Base-by-base conservation (phyloP, 768 basidiomycete species). In the Rhizopogon vinicolor region DNA sequence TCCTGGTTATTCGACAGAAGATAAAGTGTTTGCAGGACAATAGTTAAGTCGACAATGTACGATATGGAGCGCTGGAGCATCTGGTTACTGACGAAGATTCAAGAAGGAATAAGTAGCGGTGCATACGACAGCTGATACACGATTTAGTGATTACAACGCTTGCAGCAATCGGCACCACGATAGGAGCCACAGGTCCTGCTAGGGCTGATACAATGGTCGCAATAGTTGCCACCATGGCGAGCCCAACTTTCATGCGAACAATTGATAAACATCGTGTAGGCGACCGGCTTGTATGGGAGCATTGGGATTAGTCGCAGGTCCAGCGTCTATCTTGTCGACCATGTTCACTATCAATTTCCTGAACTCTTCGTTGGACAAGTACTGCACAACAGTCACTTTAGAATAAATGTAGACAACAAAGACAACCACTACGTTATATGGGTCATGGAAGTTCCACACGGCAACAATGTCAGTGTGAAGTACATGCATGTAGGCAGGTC, bases 31-130 rank as follows among this genome's bases (percentile, higher is more conserved):
- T 67, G 64, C 54, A 67, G 52, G 31, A 67, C 57, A 37, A 65
- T 56, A 7, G 64, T 67, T 1, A 67, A 41, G 55, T 67, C 66
- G 41, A 67, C 52, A 40, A 67, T 67, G 46, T 67, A 67, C 22
- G 54, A 54, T 56, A 67, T 67, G 13, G 67, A 53, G 42, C 55
- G 57, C 16, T 55, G 62, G 13, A 60, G 52, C 14, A 56, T 56
- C 10, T 22, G 3, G 7, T 44, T 42, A 12, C 57, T 52, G 18
- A 35, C n/a, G 8, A 57, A 6, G 19, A 40, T 7, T 19, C 2
- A 7, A 25, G 28, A 13, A 56, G 33, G 28, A 2, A 16, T 25
- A 8, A 13, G 14, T 12, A 13, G 22, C 18, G 7, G 19, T 44
- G 53, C 41, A 1, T 19, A 51, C 41, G n/a, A 22, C 14, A 4